These are phyloP conservation scores for Alternaria sp. DNA, from an alignment of 2,329 filamentous ascomycete genomes.

Conservation along the genomic window DNA sequence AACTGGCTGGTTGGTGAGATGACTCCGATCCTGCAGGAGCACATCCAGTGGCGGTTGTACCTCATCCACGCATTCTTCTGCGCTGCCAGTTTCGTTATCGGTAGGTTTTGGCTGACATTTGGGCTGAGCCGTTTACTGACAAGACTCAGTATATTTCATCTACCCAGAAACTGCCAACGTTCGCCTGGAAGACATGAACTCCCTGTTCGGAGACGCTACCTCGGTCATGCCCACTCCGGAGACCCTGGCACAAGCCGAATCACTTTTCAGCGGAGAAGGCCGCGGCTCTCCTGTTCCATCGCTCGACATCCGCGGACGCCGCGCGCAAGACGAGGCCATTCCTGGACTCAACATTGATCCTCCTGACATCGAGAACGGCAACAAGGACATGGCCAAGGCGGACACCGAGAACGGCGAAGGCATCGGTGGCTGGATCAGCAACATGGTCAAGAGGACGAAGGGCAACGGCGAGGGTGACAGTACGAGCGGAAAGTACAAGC, in stretches of 20 bases:
- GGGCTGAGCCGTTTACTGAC: constrained; percentile 28
- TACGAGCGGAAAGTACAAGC: constrained; percentile 54
- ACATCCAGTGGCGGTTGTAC: constrained; percentile 92
- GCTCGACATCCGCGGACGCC: constrained; percentile 67
- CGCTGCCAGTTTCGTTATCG: constrained; percentile 91
- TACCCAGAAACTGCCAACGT: constrained; percentile 98
- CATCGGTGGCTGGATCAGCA: constrained; percentile 72
- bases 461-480: constrained; percentile 52
- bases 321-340: constrained; percentile 65
- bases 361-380: constrained; percentile 65
- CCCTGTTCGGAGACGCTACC: constrained; percentile 90
- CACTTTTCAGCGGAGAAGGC: constrained; percentile 70
- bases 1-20: constrained; percentile 97
- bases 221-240: constrained; percentile 81
- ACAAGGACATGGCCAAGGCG: constrained; percentile 50
- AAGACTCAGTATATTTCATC: constrained; percentile 81
- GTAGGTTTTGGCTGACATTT: constrained; percentile 62
- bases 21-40: constrained; percentile 90
- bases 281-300: constrained; percentile 78
- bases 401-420: constrained; percentile 56
- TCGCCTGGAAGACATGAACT: constrained; percentile 94
- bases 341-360: constrained; percentile 84
- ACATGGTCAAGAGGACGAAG: constrained; percentile 65
- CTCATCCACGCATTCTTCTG: constrained; percentile 97
- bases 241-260: constrained; percentile 78